Evolutionary conservation across 176 grass and related monocot species (phyloP), one percentile per base, ranked within the genome.

Genomic region (Musa itinerans): DNA sequence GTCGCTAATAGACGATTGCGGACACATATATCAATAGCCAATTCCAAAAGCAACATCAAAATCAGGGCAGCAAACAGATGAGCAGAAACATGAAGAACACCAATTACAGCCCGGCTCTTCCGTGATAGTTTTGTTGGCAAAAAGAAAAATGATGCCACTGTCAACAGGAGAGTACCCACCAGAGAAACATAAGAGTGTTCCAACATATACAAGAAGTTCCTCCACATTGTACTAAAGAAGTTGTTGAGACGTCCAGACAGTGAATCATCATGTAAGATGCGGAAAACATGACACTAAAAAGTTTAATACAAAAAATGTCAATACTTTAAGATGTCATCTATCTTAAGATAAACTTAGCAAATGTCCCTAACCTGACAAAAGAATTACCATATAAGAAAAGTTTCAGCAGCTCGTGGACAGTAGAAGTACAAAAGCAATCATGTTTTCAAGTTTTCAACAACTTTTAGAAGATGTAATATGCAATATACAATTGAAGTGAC

Each of bases 11-110:
- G 84, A 81, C 86, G 88, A 82, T 99, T 93, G 63, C 78, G 85
- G 27, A 92, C 89, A 78, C 95, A 99, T 77, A 99, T 91, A 83
- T 99, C 95, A 87, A 99, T 99, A 81, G 69, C 88, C 76, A 99
- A 81, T 78, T 99, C 95, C 90, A 99, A 90, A 68, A 99, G 78
- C 24, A 99, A 82, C 95, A 94, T 99, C 61, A 99, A 76, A 73
- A 99, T 54, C 53, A 99, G 78, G 52, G 95, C 95, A n/a, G 95
- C 90, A 78, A 84, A 86, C 75, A 99, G 73, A 78, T 99, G 95
- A 63, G 95, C 90, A 19, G 83, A 83, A 63, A 84, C 95, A 86
- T 99, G 95, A 76, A 99, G 90, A 89, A 92, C 82, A 61, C 90
- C 95, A 73, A 99, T 81, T 80, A 94, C 75, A 73, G 81, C 78